Evolutionary conservation across 495 filamentous ascomycete species (phyloP), one percentile per base, ranked within the genome.

Genomic region (Podospora pseudopauciseta): DNA sequence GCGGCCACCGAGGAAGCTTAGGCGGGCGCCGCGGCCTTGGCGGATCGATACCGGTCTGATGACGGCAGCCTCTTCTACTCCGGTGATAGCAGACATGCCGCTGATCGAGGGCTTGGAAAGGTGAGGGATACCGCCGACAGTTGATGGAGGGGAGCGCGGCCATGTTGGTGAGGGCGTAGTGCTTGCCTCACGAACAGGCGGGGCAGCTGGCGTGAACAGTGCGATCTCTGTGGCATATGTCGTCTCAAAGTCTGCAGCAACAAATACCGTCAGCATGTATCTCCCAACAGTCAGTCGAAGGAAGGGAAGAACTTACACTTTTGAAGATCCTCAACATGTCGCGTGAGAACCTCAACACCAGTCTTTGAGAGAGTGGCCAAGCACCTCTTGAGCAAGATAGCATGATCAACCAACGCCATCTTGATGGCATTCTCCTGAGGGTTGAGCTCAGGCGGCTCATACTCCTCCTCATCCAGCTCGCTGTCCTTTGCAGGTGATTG

Each of bases 401-500:
- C 92, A 74, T 99, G 94, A 74, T 99, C 95, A 62, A 96, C 84
- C 55, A 99, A 83, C 20, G 92, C 92, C 67, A 92, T 89, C 69
- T 89, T 90, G 64, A 99, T 87, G 20, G 96, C 93, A 70, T 89
- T 92, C 71, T 94, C 87, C 78, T 97, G 84, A 1, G 88, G 85
- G 71, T 89, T 85, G 7, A 91, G 75, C 56, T 85, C 79, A 15
- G 79, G 71, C 44, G 82, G 77, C 66, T 83, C 82, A 11, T 82
- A 80, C 7, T 85, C 83, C 4, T 82, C 81, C 16, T 81, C 79
- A 4, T 85, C 81, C 5, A 80, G 70, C 15, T 78, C 78, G 16
- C 76, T 78, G 60, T 81, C 79, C 39, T 83, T 80, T 4, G 84
- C 80, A 11, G 85, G 81, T 15, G 82, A 81, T 20, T 81, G 80